phyloP scores from a whole-genome alignment of 2,329 filamentous ascomycete genomes.

The Beauveria sp. region DNA sequence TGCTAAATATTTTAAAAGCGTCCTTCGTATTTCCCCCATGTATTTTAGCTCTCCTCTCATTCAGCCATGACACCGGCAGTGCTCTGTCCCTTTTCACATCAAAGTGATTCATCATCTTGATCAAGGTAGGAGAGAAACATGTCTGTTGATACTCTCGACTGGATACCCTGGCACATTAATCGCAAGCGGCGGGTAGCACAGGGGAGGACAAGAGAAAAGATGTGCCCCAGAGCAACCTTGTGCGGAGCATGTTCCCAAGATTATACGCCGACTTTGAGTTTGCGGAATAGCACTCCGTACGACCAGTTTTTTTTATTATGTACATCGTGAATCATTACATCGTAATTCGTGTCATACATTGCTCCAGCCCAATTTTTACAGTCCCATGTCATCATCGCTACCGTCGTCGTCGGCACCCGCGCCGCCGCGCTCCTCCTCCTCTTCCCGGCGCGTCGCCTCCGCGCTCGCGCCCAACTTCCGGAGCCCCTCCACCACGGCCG shows the following conservation, averaged over 20 bases:
- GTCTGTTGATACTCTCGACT: too few species aligned
- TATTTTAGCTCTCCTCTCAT: too few species aligned
- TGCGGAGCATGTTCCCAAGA: not conserved
- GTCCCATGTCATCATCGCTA: slow-evolving; percentile 46
- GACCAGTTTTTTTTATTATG: not conserved
- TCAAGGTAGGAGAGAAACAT: too few species aligned
- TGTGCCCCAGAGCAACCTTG: too few species aligned
- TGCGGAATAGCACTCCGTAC: not conserved
- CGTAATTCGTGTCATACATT: not conserved
- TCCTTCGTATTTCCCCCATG: too few species aligned
- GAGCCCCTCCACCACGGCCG: slow-evolving; percentile 79
- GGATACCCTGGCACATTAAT: not conserved
- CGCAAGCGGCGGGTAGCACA: not conserved
- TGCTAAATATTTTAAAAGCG: too few species aligned
- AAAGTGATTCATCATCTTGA: too few species aligned
- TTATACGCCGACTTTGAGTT: not conserved
- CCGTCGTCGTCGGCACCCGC: slow-evolving; percentile 54
- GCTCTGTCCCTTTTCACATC: too few species aligned
- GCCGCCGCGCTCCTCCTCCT: slow-evolving; percentile 59
- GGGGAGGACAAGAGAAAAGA: too few species aligned
- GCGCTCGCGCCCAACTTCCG: slow-evolving; percentile 74
- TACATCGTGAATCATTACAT: not conserved
- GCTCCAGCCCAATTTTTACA: slow-evolving; percentile 15
- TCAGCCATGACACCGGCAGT: too few species aligned
- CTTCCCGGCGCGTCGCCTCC: slow-evolving; percentile 69